A percentile compares a stretch with the other conserved stretches of the same genome.
Evolutionary conservation across 495 filamentous ascomycete species (phyloP).

Genomic region (Daldinia decipiens): DNA sequence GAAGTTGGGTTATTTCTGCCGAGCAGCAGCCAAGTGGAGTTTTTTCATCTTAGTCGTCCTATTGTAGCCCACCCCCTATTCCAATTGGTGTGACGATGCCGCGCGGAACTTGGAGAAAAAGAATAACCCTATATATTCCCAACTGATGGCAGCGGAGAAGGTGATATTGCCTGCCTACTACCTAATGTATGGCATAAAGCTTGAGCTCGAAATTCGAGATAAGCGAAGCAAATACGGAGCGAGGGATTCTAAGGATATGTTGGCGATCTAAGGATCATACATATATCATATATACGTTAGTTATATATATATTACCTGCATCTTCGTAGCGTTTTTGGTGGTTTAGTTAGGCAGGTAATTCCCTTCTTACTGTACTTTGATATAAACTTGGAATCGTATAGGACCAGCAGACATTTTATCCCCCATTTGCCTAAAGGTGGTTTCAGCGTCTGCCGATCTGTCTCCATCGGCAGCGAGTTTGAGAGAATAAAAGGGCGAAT

Average conservation of each 20-base stretch:
- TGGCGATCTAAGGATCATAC: conserved; percentile 2
- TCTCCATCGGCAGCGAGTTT: conserved; percentile 37
- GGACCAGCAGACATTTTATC: conserved; percentile 21
- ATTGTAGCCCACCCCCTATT: neutral
- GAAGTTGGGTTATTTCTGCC: neutral
- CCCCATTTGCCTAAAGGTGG: conserved; percentile 40
- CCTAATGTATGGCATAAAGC: neutral
- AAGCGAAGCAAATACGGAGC: neutral
- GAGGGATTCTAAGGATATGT: neutral
- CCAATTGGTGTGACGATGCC: conserved; percentile 1
- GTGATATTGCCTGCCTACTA: neutral
- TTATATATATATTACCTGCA: conserved; percentile 11
- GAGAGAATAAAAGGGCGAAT: conserved; percentile 36
- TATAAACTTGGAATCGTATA: conserved; percentile 22
- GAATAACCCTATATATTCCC: neutral
- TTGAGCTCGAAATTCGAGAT: conserved; percentile 5
- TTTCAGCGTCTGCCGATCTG: conserved; percentile 37
- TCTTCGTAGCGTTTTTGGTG: neutral
- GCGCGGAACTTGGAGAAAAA: conserved; percentile 1
- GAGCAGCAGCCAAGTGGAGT: conserved; percentile 13
- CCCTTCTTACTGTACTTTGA: conserved; percentile 19
- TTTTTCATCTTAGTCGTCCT: neutral
- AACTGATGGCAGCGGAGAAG: neutral
- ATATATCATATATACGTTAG: neutral
- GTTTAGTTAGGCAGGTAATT: conserved; percentile 14